phyloP scores from a whole-genome alignment of 1,139 yeast genomes.

The Hyphopichia wangnamkhiaoensis region DNA sequence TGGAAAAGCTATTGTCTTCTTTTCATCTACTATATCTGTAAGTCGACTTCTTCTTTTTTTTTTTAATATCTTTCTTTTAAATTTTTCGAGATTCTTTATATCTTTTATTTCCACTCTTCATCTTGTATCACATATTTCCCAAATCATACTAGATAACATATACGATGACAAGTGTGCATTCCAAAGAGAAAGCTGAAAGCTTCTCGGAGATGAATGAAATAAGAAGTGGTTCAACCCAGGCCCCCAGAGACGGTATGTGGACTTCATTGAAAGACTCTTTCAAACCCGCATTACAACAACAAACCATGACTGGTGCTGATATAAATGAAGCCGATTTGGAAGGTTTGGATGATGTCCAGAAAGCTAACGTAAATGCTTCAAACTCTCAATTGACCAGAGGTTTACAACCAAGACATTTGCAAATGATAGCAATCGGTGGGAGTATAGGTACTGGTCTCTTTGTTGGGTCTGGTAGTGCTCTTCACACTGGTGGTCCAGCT shows the following conservation, averaged over 20 bases:
- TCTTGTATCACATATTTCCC: not conserved
- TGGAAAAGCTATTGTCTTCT: not conserved
- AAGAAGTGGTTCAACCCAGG: constrained; percentile 7
- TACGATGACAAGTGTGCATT: too few species aligned
- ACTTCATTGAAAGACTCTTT: constrained; percentile 33
- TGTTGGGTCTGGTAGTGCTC: constrained; percentile 34
- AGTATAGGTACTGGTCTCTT: constrained; percentile 65
- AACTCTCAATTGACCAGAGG: constrained; percentile 40
- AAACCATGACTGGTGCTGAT: constrained; percentile 18
- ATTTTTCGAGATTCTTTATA: too few species aligned
- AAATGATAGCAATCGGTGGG: constrained; percentile 81
- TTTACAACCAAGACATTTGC: constrained; percentile 37
- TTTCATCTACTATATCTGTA: not conserved
- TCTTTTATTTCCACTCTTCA: not conserved
- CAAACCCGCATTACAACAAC: constrained; percentile 29
- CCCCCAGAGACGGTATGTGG: constrained; percentile 18
- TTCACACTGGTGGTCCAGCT: constrained; percentile 65
- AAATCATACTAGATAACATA: too few species aligned
- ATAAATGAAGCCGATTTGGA: constrained; percentile 18
- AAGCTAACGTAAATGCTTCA: constrained; percentile 37
- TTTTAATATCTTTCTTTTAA: not conserved
- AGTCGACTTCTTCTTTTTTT: not conserved
- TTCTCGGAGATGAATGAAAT: constrained; percentile 11
- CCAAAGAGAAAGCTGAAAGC: constrained; percentile 5
- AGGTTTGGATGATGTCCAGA: constrained; percentile 34